These are phyloP conservation scores for Pleurotus sapidus DNA, from an alignment of 768 basidiomycete genomes.

Conservation along the genomic window DNA sequence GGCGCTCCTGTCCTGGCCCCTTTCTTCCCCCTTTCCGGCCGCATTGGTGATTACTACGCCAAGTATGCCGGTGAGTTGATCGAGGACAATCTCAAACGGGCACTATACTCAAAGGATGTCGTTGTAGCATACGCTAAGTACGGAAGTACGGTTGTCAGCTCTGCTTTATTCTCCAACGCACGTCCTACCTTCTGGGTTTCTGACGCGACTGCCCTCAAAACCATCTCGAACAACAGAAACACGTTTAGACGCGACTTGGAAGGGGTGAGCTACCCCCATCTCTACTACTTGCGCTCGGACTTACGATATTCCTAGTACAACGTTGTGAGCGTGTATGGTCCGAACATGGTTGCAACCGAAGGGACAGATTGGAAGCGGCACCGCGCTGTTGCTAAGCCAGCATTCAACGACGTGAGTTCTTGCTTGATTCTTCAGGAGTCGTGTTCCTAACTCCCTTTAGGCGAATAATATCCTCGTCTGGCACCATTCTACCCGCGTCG, in stretches of 20 bases:
- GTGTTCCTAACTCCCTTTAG: conserved; percentile 18
- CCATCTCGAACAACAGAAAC: conserved; percentile 25
- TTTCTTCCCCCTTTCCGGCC: not conserved
- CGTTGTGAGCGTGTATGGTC: conserved; percentile 40
- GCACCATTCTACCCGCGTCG: conserved; percentile 38
- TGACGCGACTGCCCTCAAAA: conserved; percentile 39
- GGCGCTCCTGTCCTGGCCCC: conserved; percentile 4
- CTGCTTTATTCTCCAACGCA: conserved; percentile 27
- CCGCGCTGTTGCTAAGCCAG: conserved; percentile 39
- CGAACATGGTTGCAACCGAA: conserved; percentile 39
- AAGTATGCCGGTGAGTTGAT: not conserved
- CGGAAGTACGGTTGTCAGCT: conserved; percentile 35
- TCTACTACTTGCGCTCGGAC: not conserved
- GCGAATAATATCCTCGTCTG: conserved; percentile 45
- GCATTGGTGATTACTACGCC: conserved; percentile 3
- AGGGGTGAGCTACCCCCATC: conserved; percentile 21
- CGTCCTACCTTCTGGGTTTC: conserved; percentile 37
- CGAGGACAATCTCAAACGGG: no score
- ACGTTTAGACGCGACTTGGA: conserved; percentile 37
- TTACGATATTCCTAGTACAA: conserved; percentile 26
- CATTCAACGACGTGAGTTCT: conserved; percentile 42
- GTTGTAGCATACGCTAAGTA: conserved; percentile 29
- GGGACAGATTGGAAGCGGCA: conserved; percentile 46
- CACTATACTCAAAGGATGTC: not conserved
- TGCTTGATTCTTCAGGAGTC: not conserved